Evolutionary conservation across 2,329 filamentous ascomycete species (phyloP), one percentile per base, ranked within the genome.

Genomic region (Hypomyces perniciosus): DNA sequence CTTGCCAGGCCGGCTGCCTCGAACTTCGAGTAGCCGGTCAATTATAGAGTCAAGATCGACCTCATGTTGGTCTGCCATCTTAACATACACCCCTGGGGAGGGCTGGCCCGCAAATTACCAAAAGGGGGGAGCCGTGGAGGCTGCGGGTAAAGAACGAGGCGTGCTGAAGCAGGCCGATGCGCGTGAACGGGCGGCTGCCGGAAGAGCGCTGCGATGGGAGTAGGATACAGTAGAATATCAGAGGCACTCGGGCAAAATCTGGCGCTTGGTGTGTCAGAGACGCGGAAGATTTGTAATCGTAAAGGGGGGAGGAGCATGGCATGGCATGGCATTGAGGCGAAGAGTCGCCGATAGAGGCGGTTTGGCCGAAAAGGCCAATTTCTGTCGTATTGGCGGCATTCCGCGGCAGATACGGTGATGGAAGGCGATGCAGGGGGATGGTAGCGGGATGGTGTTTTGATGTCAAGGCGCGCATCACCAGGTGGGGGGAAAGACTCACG

Each of bases 31-130:
- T 67, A 99, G 83, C 73, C 93, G 85, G 74, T 97, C 92, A 79
- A 99, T 97, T 84, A 97, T 96, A 67, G 91, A 96, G 75, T 99
- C 93, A 77, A 99, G 82, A 77, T 97, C 92, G 76, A 97, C 89
- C 75, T 97, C 92, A 75, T 90, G 76, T 70, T 81, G 78, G 70
- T 82, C 79, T 68, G 78, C 78, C 84, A 76, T 85, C 67, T 64
- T 75, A 57, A 63, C 54, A 56, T 59, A 54, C 56, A 67, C 63
- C 68, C 64, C 61, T 60, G 56, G 58, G 58, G 60, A 64, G 61
- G 58, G 58, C 68, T 68, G 69, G 72, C 70, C 70, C 68, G 39
- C 33, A 33, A 20, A 35, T 44, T 37, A 45, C 38, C 38, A 41
- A 33, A 51, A 46, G 66, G 65, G 62, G 62, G 60, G 63, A 62